phyloP scores from a whole-genome alignment of 768 basidiomycete species.

The Clavulina sp. region DNA sequence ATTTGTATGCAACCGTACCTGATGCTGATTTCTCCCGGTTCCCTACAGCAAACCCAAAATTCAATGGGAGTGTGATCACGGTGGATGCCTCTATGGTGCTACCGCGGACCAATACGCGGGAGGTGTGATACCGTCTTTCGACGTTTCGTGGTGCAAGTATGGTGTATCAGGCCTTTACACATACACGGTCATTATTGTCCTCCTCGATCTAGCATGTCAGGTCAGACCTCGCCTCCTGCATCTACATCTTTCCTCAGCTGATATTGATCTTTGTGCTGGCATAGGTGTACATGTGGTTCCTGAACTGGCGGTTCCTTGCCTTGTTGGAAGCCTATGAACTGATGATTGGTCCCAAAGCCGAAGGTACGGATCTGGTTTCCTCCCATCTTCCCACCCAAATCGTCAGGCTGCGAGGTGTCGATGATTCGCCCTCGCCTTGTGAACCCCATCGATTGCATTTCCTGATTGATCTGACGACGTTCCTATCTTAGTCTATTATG shows the following conservation, averaged over 20 bases:
- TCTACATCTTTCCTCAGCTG: constrained; percentile 11
- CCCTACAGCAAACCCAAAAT: constrained; percentile 42
- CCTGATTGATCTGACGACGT: too few species aligned
- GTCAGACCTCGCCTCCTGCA: constrained; percentile 23
- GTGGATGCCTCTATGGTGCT: constrained; percentile 31
- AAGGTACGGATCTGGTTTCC: constrained; percentile 30
- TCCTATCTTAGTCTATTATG: too few species aligned
- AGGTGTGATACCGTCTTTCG: constrained; percentile 25
- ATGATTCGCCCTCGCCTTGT: too few species aligned
- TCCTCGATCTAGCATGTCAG: constrained; percentile 52
- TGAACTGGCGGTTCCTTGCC: constrained; percentile 57
- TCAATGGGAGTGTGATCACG: constrained; percentile 55
- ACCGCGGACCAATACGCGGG: constrained; percentile 29
- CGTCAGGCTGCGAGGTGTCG: too few species aligned
- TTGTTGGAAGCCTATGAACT: constrained; percentile 45
- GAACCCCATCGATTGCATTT: too few species aligned
- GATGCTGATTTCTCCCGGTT: too few species aligned
- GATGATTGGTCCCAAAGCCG: constrained; percentile 44
- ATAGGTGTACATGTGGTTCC: constrained; percentile 61
- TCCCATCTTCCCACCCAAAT: constrained; percentile 8
- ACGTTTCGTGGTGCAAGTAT: constrained; percentile 36
- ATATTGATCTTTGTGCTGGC: constrained; percentile 1
- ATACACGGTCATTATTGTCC: constrained; percentile 45
- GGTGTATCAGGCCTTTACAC: constrained; percentile 44
- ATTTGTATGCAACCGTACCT: too few species aligned